Evolutionary conservation across 768 basidiomycete genomes (phyloP), one percentile per base, ranked within the genome.

Genomic region (Hortiboletus flavorubellus): DNA sequence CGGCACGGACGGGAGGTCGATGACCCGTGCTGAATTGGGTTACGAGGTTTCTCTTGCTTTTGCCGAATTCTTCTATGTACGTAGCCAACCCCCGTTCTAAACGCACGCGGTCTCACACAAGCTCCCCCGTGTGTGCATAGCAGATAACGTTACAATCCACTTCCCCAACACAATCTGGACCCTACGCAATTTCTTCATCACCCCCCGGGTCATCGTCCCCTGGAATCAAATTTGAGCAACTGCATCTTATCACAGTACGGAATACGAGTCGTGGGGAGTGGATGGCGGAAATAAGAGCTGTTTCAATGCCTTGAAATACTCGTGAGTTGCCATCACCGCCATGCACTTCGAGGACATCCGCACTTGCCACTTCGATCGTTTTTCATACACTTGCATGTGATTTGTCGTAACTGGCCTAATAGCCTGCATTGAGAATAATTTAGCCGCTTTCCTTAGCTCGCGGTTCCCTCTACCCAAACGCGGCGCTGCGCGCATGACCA

Each of bases 41-140:
- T 64, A 67, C 10, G 65, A 68, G 23, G 67, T 64, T 33, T 59
- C 67, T 43, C 60, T 67, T 42, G 67, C 67, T 9, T 68, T 68
- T 59, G 65, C 67, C 49, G 67, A 67, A 29, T 64, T 68, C n/a
- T 59, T 69, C 54, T 65, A 58, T 37, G 67, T 68, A 61, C 49
- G 67, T 63, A 10, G 10, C 37, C 30, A 18, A 30, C 29, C 44
- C 16, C 30, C 8, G 33, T 47, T 58, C 49, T 34, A 21, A 9
- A 23, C 7, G 14, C 40, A 38, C n/a, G 26, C 26, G 46, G 44
- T 40, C 54, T 60, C 42, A 64, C 50, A 12, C 46, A 9, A 40
- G 18, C 15, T 42, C 23, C 26, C 11, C n/a, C 43, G 16, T 44
- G 41, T 8, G 21, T 53, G 29, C 21, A 21, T 41, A 67, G 67